phyloP scores from a whole-genome alignment of 139 green algal genomes.

The Gonium pectorale region DNA sequence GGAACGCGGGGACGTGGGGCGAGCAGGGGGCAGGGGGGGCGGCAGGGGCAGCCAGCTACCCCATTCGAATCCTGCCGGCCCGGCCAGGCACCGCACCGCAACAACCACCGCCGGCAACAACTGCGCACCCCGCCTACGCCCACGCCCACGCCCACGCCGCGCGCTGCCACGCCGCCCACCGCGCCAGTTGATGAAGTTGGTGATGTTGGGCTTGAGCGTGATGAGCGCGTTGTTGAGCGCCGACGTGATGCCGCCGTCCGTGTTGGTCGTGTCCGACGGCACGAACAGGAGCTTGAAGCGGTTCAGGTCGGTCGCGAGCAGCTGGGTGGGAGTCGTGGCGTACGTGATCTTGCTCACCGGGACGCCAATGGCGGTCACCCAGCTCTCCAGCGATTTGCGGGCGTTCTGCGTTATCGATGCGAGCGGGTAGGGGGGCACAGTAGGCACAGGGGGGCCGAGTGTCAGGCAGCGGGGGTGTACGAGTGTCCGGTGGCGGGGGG shows the following conservation, averaged over 20 bases:
- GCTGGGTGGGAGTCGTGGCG: neutral
- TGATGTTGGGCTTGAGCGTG: neutral
- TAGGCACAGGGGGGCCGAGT: neutral
- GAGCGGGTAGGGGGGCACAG: neutral
- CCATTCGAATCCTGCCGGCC: too few species aligned
- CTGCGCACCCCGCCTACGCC: too few species aligned
- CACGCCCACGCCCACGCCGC: neutral
- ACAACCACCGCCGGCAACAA: too few species aligned
- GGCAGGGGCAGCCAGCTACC: too few species aligned
- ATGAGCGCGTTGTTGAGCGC: conserved; percentile 42
- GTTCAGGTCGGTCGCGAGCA: neutral
- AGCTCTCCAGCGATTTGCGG: conserved; percentile 3
- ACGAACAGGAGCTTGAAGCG: conserved; percentile 38
- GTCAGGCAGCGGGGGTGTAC: too few species aligned
- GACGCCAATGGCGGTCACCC: neutral
- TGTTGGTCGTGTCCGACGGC: conserved; percentile 2
- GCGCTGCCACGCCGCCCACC: neutral
- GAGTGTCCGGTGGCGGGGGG: too few species aligned
- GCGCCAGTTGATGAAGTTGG: conserved; percentile 34
- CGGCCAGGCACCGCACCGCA: too few species aligned
- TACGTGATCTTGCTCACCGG: neutral
- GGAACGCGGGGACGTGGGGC: too few species aligned
- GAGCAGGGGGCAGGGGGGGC: too few species aligned
- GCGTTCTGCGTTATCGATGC: too few species aligned
- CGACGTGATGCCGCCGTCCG: conserved; percentile 36